Conservation (phyloP, 1,284 basidiomycete genomes). For the Mycena sp. region DNA sequence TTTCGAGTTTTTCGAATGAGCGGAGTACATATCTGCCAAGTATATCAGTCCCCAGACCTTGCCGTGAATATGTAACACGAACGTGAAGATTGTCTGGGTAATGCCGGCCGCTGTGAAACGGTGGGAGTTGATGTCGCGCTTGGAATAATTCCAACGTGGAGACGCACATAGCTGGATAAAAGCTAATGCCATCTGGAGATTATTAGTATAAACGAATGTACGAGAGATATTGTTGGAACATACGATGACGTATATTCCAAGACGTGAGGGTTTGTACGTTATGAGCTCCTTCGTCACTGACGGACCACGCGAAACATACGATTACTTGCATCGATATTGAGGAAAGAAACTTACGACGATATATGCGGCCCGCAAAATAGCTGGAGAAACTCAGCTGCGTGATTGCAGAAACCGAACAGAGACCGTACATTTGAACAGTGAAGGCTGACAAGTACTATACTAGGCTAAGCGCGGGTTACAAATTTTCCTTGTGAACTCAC, state of each 20-base stretch:
- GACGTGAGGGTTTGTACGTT: not conserved
- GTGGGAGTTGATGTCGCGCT: not conserved
- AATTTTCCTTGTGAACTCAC: not conserved
- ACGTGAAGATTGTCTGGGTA: constrained; percentile 14
- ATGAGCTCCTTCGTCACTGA: constrained; percentile 12
- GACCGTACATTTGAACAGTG: constrained; percentile 18
- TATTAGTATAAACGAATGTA: not conserved
- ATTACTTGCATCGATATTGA: not conserved
- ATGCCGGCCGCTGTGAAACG: constrained; percentile 20
- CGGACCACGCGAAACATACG: too few species aligned
- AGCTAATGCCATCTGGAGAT: constrained; percentile 9
- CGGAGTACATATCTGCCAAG: constrained; percentile 16
- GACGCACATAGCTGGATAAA: constrained; percentile 13
- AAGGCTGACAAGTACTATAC: constrained; percentile 24
- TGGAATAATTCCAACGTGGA: not conserved
- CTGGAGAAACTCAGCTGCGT: not conserved
- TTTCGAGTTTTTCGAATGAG: constrained; percentile 17
- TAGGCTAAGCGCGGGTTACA: too few species aligned
- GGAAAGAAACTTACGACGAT: not conserved
- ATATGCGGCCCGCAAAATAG: constrained; percentile 22
- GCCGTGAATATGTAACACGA: not conserved
- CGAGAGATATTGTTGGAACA: not conserved
- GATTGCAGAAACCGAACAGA: not conserved
- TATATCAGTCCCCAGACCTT: not conserved
- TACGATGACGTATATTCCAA: constrained; percentile 16